Percentiles rank a stretch among this genome's conserved stretches.
Evolutionary conservation across 495 filamentous ascomycete species (phyloP).

Genomic region (Podospora comata): DNA sequence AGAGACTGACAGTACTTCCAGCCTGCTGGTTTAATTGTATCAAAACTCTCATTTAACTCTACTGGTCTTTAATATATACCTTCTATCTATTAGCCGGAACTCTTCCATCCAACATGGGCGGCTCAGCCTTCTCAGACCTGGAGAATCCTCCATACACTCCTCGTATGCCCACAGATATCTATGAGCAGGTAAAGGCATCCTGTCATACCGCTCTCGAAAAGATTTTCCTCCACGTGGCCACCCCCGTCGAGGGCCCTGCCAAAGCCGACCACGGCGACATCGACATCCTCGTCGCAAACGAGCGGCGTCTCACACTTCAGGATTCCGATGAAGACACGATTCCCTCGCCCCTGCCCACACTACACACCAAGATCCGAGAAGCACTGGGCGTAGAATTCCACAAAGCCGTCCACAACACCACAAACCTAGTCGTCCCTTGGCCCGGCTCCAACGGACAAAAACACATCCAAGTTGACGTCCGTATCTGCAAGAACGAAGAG

Average conservation of each 20-base stretch:
- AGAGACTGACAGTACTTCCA: neutral
- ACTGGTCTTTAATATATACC: neutral
- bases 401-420: constrained; percentile 26
- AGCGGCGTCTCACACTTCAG: constrained; percentile 30
- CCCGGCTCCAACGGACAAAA: constrained; percentile 25
- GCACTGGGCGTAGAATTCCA: constrained; percentile 31
- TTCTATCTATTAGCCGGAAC: neutral
- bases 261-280: constrained; percentile 59
- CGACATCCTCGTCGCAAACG: constrained; percentile 54
- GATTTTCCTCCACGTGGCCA: constrained; percentile 46
- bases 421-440: constrained; percentile 52
- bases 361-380: constrained; percentile 24
- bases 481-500: constrained; percentile 42
- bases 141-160: constrained; percentile 49
- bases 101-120: constrained; percentile 45
- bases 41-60: neutral
- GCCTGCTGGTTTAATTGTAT: too few relatives aligned
- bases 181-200: constrained; percentile 39
- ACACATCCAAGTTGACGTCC: constrained; percentile 64
- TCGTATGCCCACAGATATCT: constrained; percentile 53
- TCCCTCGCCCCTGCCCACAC: constrained; percentile 6
- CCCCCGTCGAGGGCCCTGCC: constrained; percentile 53
- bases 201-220: constrained; percentile 42
- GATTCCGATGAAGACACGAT: neutral
- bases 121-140: constrained; percentile 50